Percentiles rank a stretch among this genome's conserved stretches.
These are phyloP conservation scores for Rhodotorula taiwanensis DNA, from an alignment of 768 basidiomycete species.

Conservation along the genomic window DNA sequence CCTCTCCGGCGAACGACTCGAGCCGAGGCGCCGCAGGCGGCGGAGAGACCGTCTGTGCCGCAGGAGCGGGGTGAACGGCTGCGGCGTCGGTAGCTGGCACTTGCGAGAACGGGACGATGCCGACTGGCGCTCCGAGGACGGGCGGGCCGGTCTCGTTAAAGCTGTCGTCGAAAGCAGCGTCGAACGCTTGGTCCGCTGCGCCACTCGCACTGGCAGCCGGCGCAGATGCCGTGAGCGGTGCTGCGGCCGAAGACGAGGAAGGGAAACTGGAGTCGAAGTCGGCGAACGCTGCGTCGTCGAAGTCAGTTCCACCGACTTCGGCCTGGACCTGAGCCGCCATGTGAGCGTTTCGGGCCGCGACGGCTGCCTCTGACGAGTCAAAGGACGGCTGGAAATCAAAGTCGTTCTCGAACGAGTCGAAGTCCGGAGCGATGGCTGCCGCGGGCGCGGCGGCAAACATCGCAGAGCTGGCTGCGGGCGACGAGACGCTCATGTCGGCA, in stretches of 20 bases:
- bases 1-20: slow-evolving; percentile 52
- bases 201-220: slow-evolving; percentile 3
- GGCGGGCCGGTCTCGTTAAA: slow-evolving; percentile 28
- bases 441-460: slow-evolving; percentile 47
- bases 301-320: slow-evolving; percentile 14
- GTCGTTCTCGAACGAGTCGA: slow-evolving; percentile 59
- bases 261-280: slow-evolving; percentile 35
- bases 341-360: not conserved
- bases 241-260: not conserved
- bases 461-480: not conserved
- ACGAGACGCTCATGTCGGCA: slow-evolving; percentile 17
- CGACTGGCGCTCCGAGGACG: slow-evolving; percentile 45
- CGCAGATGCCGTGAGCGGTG: not conserved
- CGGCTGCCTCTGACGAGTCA: slow-evolving; percentile 33
- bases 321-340: not conserved
- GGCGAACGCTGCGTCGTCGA: slow-evolving; percentile 41
- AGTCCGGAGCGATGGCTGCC: slow-evolving; percentile 38
- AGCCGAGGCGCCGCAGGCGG: not conserved
- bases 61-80: too few species aligned
- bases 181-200: slow-evolving; percentile 37
- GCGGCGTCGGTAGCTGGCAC: slow-evolving; percentile 45
- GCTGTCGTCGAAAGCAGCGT: slow-evolving; percentile 44
- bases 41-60: too few species aligned
- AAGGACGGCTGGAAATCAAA: slow-evolving; percentile 47
- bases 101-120: slow-evolving; percentile 44